Percentiles rank a stretch among this genome's conserved stretches.
Evolutionary conservation across 441 rosid genomes (phyloP).

Genomic region (Daphne laureola): DNA sequence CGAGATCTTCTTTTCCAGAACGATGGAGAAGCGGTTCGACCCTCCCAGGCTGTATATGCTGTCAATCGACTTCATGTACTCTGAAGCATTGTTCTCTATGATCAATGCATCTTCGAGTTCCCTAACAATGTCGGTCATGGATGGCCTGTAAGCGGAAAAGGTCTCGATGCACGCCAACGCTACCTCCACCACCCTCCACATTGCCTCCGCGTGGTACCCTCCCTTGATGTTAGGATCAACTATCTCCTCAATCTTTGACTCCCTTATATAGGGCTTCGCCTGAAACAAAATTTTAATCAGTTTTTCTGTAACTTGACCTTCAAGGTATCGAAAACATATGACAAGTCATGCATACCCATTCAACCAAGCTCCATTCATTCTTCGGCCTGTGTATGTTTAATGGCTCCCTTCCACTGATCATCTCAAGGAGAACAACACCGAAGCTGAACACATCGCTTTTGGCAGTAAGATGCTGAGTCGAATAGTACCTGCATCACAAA

Average conservation of each 20-base stretch:
- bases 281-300: conserved; percentile 24
- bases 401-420: conserved; percentile 68
- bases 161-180: conserved; percentile 66
- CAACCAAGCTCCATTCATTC: conserved; percentile 73
- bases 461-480: conserved; percentile 63
- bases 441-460: conserved; percentile 80
- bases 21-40: conserved; percentile 54
- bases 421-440: conserved; percentile 70
- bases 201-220: conserved; percentile 66
- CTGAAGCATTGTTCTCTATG: conserved; percentile 80
- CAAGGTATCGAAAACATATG: conserved; percentile 4
- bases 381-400: conserved; percentile 63
- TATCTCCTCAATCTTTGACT: conserved; percentile 66
- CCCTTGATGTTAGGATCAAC: conserved; percentile 66
- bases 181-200: conserved; percentile 81
- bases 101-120: conserved; percentile 74
- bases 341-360: conserved; percentile 54
- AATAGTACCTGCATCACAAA: conserved; percentile 47
- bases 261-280: conserved; percentile 67
- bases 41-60: conserved; percentile 65
- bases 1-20: conserved; percentile 34
- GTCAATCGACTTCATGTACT: conserved; percentile 73
- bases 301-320: not conserved
- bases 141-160: conserved; percentile 53
- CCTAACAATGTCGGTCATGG: conserved; percentile 54